Evolutionary conservation across 2,329 filamentous ascomycete genomes (phyloP).

Genomic region (Monosporascus cannonballus): DNA sequence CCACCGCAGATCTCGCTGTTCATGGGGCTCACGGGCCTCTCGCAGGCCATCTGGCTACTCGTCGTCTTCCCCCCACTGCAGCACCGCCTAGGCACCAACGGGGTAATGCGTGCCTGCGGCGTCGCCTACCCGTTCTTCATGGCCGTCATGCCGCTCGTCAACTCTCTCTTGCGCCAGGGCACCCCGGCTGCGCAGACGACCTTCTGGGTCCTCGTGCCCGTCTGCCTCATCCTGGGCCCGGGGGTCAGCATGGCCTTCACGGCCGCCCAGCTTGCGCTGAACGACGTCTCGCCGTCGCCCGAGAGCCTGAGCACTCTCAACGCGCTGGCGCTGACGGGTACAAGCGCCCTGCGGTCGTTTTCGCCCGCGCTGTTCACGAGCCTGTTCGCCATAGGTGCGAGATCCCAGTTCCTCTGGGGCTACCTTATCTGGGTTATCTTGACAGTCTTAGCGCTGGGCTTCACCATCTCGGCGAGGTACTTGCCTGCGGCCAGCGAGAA

Average conservation of each 20-base stretch:
- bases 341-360: constrained; percentile 57
- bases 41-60: constrained; percentile 67
- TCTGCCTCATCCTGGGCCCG: constrained; percentile 46
- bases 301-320: constrained; percentile 66
- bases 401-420: constrained; percentile 54
- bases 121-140: constrained; percentile 61
- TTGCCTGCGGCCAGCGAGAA: constrained; percentile 29
- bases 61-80: constrained; percentile 65
- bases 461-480: constrained; percentile 23
- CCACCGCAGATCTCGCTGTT: constrained; percentile 59
- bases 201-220: constrained; percentile 52
- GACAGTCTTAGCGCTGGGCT: constrained; percentile 29
- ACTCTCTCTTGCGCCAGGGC: constrained; percentile 46
- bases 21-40: constrained; percentile 57
- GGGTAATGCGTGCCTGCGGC: constrained; percentile 54
- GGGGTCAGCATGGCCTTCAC: constrained; percentile 67
- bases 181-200: constrained; percentile 26
- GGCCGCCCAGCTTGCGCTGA: constrained; percentile 64
- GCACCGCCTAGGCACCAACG: constrained; percentile 57
- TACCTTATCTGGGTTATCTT: constrained; percentile 62
- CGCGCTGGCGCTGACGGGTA: constrained; percentile 56
- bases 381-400: constrained; percentile 62
- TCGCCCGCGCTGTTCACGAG: constrained; percentile 60
- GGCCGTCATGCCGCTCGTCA: constrained; percentile 43
- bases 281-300: constrained; percentile 64